Base-by-base conservation (phyloP, 768 basidiomycete genomes). In the Cystobasidium onofrii region DNA sequence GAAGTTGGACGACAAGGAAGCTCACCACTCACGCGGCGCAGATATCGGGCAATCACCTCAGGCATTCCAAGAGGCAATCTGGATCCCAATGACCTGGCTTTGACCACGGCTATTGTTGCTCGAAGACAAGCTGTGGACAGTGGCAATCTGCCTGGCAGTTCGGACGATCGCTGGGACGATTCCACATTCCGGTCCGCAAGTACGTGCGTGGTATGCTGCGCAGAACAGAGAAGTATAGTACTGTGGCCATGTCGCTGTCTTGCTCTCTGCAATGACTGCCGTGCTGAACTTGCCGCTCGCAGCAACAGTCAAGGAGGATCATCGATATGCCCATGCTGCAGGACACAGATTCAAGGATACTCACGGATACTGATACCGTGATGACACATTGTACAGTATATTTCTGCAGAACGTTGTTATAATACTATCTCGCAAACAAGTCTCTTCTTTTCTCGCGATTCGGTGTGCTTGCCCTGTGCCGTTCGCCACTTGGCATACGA, bases 171-270 rank as follows among this genome's bases (percentile, higher is more conserved):
- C 55, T 71, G 69, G 69, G 69, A 71, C 31, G 69, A 71, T 36
- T 60, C 54, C 13, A 46, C 36, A 7, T 71, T 71, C 54, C 10
- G 55, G 33, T 31, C 25, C 1, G 52, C 69, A 36, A 57, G 52
- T 27, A 71, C 52, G 7, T 71, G 69, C 33, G 69, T 71, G 4
- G 69, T 71, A 10, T 71, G 69, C 54, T 71, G 69, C 27, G 52
- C 69, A 9, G 69, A 71, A 36, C 54, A 46, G 44, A 55, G 69
- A 36, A 57, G 52, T 20, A 60, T 71, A 4, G 69, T 71, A 12
- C 69, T 71, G 17, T 71, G 69, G 69, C 69, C 69, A 29, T 71
- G 69, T 27, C 52, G 69, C 27, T 71, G 69, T 55, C 55, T 71
- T n/a, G 69, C 69, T 15, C 39, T 71, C 13, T 71, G 69, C 69